Conservation (phyloP, 805 yeast genomes). For the Saitoella complicata region DNA sequence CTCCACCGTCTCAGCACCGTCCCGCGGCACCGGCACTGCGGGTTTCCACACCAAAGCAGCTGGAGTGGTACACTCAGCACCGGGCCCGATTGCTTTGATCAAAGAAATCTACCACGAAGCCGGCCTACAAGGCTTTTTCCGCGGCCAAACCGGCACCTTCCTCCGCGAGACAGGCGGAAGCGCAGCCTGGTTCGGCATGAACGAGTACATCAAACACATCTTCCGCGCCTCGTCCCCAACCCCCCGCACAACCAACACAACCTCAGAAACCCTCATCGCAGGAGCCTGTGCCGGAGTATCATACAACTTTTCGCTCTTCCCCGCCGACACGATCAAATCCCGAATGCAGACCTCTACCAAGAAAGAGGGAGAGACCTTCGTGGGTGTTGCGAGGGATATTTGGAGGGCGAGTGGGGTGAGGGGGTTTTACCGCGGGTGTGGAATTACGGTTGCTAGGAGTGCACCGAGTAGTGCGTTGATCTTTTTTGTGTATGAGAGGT, state of each 20-base stretch:
- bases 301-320: conserved; percentile 67
- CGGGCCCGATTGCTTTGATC: conserved; percentile 17
- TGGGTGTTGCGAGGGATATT: conserved; percentile 26
- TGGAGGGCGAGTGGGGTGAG: conserved; percentile 40
- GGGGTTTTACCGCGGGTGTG: conserved; percentile 71
- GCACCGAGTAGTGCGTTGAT: conserved; percentile 83
- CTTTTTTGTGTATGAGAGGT: conserved; percentile 55
- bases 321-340: conserved; percentile 81
- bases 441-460: conserved; percentile 65
- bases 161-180: conserved; percentile 79
- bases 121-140: conserved; percentile 70
- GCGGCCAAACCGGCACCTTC: conserved; percentile 69
- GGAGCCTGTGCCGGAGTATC: conserved; percentile 81
- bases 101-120: conserved; percentile 27
- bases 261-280: conserved; percentile 44
- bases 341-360: conserved; percentile 50
- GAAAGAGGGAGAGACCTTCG: conserved; percentile 18
- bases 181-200: conserved; percentile 86
- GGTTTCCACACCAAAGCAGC: background rate
- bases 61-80: too few relatives aligned
- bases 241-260: conserved; percentile 20
- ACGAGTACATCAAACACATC: conserved; percentile 37
- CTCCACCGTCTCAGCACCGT: too few relatives aligned
- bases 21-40: background rate
- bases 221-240: conserved; percentile 13